Evolutionary conservation across 306 rosid genomes (phyloP), one percentile per base, ranked within the genome.

Genomic region (Crotalaria pallida): DNA sequence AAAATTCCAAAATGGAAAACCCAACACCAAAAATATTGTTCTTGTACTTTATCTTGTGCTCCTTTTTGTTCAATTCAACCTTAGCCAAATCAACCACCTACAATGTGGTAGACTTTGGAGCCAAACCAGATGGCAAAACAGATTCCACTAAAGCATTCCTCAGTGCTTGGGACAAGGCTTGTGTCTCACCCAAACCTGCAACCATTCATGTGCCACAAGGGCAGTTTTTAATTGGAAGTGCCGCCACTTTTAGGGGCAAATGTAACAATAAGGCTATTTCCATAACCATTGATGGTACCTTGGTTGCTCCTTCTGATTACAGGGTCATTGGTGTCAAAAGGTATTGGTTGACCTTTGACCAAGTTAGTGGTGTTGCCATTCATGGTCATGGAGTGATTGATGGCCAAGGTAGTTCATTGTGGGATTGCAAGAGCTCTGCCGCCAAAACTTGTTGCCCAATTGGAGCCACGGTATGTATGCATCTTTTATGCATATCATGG

Each of bases 311-410:
- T 7, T 26, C 68, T 7, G 77, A 83, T 13, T 81, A 83, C 34
- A 29, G 17, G 12, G 65, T 58, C 21, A 7, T 76, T 0, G 84
- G 83, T 15, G 18, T 45, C 0, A 21, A 58, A 0, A 18, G 23
- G 6, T 5, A 73, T 8, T 86, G 91, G 91, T 24, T 86, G 44
- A 55, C 12, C 3, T 83, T 86, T 11, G 53, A 81, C 8, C 27
- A 17, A 1, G 91, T 83, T 2, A 55, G 36, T 0, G 81, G 84
- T 1, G 69, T 83, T 49, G 16, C 78, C 10, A 79, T 86, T 21
- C 73, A 57, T 3, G 91, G 89, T n/a, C n/a, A n/a, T 11, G 92
- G 92, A 0, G 45, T 69, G 15, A 75, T 84, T 47, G 87, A 87
- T 47, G 89, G 76, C 3, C 78, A 64, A 38, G 90, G 84, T 16